These are phyloP conservation scores for Evansstolkia leycettana DNA, from an alignment of 495 filamentous ascomycete species.

Conservation along the genomic window DNA sequence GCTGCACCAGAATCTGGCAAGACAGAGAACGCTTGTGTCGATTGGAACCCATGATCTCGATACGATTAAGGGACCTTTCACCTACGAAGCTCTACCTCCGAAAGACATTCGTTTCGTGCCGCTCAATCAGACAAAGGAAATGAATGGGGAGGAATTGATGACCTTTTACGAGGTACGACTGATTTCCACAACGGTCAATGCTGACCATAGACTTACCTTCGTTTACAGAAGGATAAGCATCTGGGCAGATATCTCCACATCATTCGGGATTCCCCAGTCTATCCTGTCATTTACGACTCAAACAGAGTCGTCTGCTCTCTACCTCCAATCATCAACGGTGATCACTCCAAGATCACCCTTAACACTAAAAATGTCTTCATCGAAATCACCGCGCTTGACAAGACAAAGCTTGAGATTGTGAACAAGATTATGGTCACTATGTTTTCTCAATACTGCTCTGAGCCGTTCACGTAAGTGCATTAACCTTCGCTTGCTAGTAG, in stretches of 20 bases:
- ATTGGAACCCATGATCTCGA: constrained; percentile 97
- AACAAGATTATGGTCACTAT: constrained; percentile 90
- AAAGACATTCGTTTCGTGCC: constrained; percentile 84
- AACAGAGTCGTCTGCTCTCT: constrained; percentile 82
- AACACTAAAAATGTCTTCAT: constrained; percentile 89
- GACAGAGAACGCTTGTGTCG: constrained; percentile 82
- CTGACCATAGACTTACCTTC: constrained; percentile 5
- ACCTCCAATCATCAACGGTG: constrained; percentile 93
- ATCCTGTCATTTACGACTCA: constrained; percentile 92
- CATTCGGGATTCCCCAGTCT: constrained; percentile 83
- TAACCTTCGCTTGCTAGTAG: background rate
- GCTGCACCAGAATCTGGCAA: constrained; percentile 90
- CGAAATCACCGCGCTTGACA: constrained; percentile 93
- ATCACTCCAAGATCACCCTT: constrained; percentile 89
- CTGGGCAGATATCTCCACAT: constrained; percentile 79
- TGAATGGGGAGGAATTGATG: constrained; percentile 88
- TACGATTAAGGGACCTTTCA: constrained; percentile 88
- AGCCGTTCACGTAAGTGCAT: constrained; percentile 59
- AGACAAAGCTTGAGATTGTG: constrained; percentile 93
- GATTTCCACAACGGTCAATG: background rate
- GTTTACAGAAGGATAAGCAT: constrained; percentile 62
- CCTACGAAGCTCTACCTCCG: constrained; percentile 86
- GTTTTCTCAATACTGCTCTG: constrained; percentile 87
- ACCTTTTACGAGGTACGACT: constrained; percentile 65
- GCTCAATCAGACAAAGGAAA: constrained; percentile 76